phyloP scores from a whole-genome alignment of 1,139 yeast species.

The Arxiozyma bovina region DNA sequence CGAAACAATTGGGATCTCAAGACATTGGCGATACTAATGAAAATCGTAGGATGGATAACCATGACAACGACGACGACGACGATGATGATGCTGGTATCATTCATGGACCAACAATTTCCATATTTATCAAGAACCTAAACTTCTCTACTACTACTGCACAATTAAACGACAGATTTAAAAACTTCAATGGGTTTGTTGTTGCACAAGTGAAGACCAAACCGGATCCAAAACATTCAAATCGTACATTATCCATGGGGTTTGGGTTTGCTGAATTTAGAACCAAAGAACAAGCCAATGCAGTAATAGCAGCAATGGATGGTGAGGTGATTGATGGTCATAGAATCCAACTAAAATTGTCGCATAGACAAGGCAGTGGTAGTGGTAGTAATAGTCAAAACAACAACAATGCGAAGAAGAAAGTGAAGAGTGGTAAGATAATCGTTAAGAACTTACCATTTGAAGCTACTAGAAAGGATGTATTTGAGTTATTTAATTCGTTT shows the following conservation, averaged over 20 bases:
- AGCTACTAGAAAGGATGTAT: slow-evolving; percentile 84
- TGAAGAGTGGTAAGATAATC: slow-evolving; percentile 59
- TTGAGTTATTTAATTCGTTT: slow-evolving; percentile 84
- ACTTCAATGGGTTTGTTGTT: slow-evolving; percentile 68
- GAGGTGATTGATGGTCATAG: slow-evolving; percentile 81
- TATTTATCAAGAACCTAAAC: slow-evolving; percentile 86
- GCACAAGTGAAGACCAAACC: slow-evolving; percentile 86
- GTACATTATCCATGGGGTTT: slow-evolving; percentile 83
- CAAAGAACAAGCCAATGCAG: slow-evolving; percentile 67
- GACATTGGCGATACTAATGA: too few species aligned
- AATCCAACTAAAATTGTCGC: slow-evolving; percentile 79
- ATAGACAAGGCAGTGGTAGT: slow-evolving; percentile 45
- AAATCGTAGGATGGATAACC: too few species aligned
- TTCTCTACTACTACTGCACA: slow-evolving; percentile 62
- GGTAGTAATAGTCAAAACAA: slow-evolving; percentile 13
- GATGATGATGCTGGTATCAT: slow-evolving; percentile 38
- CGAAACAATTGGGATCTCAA: background rate
- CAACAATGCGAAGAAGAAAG: slow-evolving; percentile 31
- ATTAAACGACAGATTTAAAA: slow-evolving; percentile 53
- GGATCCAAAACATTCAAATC: slow-evolving; percentile 64
- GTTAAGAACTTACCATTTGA: slow-evolving; percentile 97
- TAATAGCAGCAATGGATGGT: slow-evolving; percentile 68
- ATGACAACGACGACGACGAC: slow-evolving; percentile 14
- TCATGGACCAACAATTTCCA: slow-evolving; percentile 71
- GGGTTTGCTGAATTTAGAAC: slow-evolving; percentile 90